These are phyloP conservation scores for Phytophthora constricta DNA, from an alignment of 352 stramenopile species.

Conservation along the genomic window DNA sequence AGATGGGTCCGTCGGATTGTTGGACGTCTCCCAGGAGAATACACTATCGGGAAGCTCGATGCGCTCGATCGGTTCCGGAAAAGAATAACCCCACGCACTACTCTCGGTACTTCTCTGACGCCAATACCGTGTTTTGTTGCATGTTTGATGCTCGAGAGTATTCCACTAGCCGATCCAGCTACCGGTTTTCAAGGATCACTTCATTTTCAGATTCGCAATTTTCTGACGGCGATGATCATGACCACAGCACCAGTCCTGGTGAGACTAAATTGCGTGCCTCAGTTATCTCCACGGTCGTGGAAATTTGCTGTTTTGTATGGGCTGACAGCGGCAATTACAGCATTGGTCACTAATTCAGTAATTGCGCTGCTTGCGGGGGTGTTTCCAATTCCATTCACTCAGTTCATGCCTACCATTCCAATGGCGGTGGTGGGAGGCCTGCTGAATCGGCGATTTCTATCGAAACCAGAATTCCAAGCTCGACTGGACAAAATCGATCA, in stretches of 20 bases:
- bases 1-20: background rate
- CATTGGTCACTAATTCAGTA: slow-evolving; percentile 19
- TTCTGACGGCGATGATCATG: slow-evolving; percentile 18
- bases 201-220: slow-evolving; percentile 35
- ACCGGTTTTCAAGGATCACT: slow-evolving; percentile 21
- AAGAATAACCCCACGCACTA: background rate
- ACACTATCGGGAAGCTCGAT: slow-evolving; percentile 41
- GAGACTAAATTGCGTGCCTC: slow-evolving; percentile 29
- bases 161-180: slow-evolving; percentile 27
- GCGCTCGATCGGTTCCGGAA: slow-evolving; percentile 27
- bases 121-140: slow-evolving; percentile 20
- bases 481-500: slow-evolving; percentile 17
- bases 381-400: slow-evolving; percentile 43
- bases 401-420: slow-evolving; percentile 21
- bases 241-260: slow-evolving; percentile 15
- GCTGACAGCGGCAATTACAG: slow-evolving; percentile 9
- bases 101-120: background rate
- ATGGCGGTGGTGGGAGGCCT: slow-evolving; percentile 18
- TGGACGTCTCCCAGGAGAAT: slow-evolving; percentile 26
- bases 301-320: slow-evolving; percentile 8
- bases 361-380: slow-evolving; percentile 23
- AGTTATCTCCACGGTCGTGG: slow-evolving; percentile 20
- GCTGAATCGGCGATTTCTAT: slow-evolving; percentile 8
- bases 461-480: background rate
- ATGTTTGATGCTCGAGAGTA: slow-evolving; percentile 32